Conservation (phyloP, 345 rosid species). For the Salix caprea region DNA sequence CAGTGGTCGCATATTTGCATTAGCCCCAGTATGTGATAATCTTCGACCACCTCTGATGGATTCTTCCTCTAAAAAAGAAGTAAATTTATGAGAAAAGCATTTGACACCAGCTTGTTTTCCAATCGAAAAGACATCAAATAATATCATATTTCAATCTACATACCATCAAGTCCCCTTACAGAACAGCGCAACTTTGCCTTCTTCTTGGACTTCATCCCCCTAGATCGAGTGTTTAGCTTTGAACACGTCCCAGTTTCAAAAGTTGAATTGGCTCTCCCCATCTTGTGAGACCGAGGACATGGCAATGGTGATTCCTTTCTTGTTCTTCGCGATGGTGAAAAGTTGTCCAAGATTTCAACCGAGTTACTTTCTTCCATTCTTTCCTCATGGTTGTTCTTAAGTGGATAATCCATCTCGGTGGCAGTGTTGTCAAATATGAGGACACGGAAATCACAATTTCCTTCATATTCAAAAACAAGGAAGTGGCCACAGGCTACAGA, state of each 20-base stretch:
- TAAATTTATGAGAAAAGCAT: neutral
- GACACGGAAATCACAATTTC: slow-evolving; percentile 15
- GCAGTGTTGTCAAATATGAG: slow-evolving; percentile 18
- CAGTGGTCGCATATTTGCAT: neutral
- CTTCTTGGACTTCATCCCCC: neutral
- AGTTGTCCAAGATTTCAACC: neutral
- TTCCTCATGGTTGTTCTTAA: neutral
- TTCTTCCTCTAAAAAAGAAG: neutral
- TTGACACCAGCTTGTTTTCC: no score
- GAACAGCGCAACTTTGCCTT: neutral
- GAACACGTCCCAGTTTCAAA: neutral
- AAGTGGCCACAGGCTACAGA: slow-evolving; percentile 9
- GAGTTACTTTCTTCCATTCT: neutral
- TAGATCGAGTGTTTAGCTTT: neutral
- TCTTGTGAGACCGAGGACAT: slow-evolving; percentile 10
- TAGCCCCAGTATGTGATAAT: no score
- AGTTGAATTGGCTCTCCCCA: neutral
- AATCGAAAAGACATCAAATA: no score
- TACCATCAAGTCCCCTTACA: neutral
- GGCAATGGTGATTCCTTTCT: neutral
- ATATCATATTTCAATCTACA: neutral
- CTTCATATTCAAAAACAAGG: slow-evolving; percentile 22
- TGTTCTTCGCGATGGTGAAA: neutral
- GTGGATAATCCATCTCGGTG: slow-evolving; percentile 22
- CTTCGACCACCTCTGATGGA: neutral